Conservation (phyloP, 495 filamentous ascomycete genomes). For the Pyronema omphalodes region DNA sequence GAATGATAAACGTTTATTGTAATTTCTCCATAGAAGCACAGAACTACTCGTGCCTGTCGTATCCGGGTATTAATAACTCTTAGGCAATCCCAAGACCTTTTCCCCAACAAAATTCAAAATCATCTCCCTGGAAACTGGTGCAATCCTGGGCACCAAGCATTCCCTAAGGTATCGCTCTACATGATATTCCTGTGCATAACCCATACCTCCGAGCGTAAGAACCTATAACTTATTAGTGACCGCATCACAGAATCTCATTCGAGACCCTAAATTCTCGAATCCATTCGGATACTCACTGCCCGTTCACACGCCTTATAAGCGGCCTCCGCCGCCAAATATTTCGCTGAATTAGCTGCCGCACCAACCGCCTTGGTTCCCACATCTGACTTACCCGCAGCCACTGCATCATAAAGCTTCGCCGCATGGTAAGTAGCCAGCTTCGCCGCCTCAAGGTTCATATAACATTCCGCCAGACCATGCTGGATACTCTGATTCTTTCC, state of each 20-base stretch:
- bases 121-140: slow-evolving; percentile 63
- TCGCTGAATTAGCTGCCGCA: slow-evolving; percentile 56
- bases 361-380: slow-evolving; percentile 30
- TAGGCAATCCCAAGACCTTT: slow-evolving; percentile 42
- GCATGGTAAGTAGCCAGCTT: slow-evolving; percentile 66
- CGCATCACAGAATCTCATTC: background rate
- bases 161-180: slow-evolving; percentile 62
- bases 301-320: slow-evolving; percentile 57
- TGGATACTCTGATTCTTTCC: slow-evolving; percentile 59
- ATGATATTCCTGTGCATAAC: slow-evolving; percentile 61
- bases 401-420: slow-evolving; percentile 48
- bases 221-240: slow-evolving; percentile 10
- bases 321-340: slow-evolving; percentile 64
- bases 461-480: slow-evolving; percentile 55
- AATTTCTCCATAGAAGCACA: no score
- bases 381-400: background rate
- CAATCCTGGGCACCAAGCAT: slow-evolving; percentile 55
- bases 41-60: background rate
- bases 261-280: background rate
- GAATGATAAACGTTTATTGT: no score
- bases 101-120: slow-evolving; percentile 64
- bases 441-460: slow-evolving; percentile 63
- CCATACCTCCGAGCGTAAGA: slow-evolving; percentile 54
- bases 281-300: slow-evolving; percentile 27
- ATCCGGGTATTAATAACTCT: slow-evolving; percentile 27